Base-by-base conservation (phyloP, 805 yeast genomes). In the Monosporozyma unispora region DNA sequence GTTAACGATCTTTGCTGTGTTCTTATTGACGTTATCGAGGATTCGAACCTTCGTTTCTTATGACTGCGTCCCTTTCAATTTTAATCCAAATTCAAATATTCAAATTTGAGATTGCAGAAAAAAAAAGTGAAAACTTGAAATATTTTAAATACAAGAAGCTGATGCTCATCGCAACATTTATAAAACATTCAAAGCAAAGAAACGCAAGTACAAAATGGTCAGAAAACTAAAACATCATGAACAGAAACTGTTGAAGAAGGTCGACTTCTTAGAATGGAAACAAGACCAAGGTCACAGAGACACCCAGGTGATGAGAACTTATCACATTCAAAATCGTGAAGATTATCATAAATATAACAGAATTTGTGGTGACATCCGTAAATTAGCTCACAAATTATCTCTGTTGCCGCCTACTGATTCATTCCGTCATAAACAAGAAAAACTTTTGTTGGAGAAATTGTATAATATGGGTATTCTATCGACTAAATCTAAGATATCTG, bases 201-300 rank as follows among this genome's bases (percentile, higher is more conserved):
- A 38, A 10, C 16, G 9, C 27, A 22, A 8, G 11, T 7, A 23
- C 22, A 70, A 37, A 40, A 85, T 86, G 95, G 95, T 85, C 45
- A 78, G 99, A 68, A 76, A 86, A 59, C 78, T 93, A 52, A 93
- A 93, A 68, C 88, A 86, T 71, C 99, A 93, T 69, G 99, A 93
- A 78, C 84, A 87, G 75, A 90, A 89, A 70, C 80, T 93, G 60
- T 78, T 93, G 60, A 89, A 86, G 73, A 93, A 93, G 69, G 98
- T 93, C 48, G 97, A 93, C 64, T 88, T 93, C 71, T 85, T 88
- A 47, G 95, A 93, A 67, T 93, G 98, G 97, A 93, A 93, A 67
- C 95, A 88, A 60, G 99, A 93, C 66, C 82, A 84, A 49, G 88
- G 91, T 28, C 99, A 93, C 67, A 75, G 99, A 57, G 99, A 91